phyloP scores from a whole-genome alignment of 441 rosid species.

The Pelargonium fulgidum region DNA sequence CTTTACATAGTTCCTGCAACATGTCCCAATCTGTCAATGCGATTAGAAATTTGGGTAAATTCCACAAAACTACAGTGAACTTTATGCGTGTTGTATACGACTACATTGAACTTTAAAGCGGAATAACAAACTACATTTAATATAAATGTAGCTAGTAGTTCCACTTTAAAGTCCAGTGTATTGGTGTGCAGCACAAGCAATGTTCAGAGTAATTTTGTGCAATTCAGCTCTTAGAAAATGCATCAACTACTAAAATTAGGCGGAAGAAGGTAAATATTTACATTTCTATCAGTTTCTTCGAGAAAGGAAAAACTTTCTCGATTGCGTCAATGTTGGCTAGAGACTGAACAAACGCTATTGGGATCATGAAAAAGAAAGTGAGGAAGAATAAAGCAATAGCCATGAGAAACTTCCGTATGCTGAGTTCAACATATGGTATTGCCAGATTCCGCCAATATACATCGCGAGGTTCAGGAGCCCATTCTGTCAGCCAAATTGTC shows the following conservation, averaged over 20 bases:
- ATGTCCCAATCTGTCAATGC: not conserved
- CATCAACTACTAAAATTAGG: not conserved
- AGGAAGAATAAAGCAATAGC: slow-evolving; percentile 80
- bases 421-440: slow-evolving; percentile 70
- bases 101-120: no score
- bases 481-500: slow-evolving; percentile 81
- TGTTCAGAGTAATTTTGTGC: no score
- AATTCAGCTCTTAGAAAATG: no score
- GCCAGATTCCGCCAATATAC: slow-evolving; percentile 84
- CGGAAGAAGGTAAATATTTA: slow-evolving; percentile 31
- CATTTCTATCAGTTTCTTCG: slow-evolving; percentile 53
- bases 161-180: no score
- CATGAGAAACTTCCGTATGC: slow-evolving; percentile 62
- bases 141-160: no score
- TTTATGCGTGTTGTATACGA: no score
- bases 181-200: no score
- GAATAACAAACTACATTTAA: no score
- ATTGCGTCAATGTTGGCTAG: slow-evolving; percentile 83
- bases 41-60: slow-evolving; percentile 12
- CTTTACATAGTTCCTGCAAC: slow-evolving; percentile 51
- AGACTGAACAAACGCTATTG: slow-evolving; percentile 82
- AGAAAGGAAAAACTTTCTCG: slow-evolving; percentile 58
- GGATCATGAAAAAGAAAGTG: slow-evolving; percentile 89
- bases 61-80: not conserved
- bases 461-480: slow-evolving; percentile 98